Percentiles rank a stretch among this genome's conserved stretches.
Evolutionary conservation across 2,329 filamentous ascomycete species (phyloP).

Genomic region (Diaporthe capsici): DNA sequence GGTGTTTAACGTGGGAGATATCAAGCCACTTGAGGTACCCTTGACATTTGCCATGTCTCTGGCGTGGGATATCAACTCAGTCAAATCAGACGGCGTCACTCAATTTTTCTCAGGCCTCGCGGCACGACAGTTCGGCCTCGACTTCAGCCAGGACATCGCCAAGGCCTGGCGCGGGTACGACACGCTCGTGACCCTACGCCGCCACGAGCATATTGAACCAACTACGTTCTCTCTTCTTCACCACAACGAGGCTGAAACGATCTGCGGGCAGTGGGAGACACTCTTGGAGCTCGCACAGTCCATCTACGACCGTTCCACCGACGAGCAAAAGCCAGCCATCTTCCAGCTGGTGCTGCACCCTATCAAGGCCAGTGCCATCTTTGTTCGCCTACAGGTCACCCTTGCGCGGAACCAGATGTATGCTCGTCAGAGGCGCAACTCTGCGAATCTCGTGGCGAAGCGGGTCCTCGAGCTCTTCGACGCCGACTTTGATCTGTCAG

Average conservation of each 20-base stretch:
- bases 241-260: constrained; percentile 70
- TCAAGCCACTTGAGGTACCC: constrained; percentile 72
- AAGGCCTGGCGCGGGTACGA: constrained; percentile 68
- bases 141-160: constrained; percentile 59
- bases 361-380: constrained; percentile 69
- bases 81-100: constrained; percentile 61
- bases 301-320: constrained; percentile 59
- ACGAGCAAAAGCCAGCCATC: constrained; percentile 64
- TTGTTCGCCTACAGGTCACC: constrained; percentile 62
- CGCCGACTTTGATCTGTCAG: constrained; percentile 63
- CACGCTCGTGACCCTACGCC: constrained; percentile 63
- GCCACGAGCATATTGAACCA: constrained; percentile 72
- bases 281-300: constrained; percentile 60
- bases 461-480: constrained; percentile 64
- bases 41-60: constrained; percentile 71
- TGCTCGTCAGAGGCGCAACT: constrained; percentile 68
- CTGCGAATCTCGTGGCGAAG: constrained; percentile 64
- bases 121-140: constrained; percentile 43
- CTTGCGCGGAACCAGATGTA: constrained; percentile 66
- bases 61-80: constrained; percentile 66
- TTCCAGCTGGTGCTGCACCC: constrained; percentile 75
- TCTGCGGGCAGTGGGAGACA: constrained; percentile 65
- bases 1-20: constrained; percentile 76
- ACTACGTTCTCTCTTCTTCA: constrained; percentile 70
- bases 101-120: constrained; percentile 61